A percentile compares a stretch with the other conserved stretches of the same genome.
phyloP scores from a whole-genome alignment of 1,284 basidiomycete genomes.

The Trichosporon coremiiforme region DNA sequence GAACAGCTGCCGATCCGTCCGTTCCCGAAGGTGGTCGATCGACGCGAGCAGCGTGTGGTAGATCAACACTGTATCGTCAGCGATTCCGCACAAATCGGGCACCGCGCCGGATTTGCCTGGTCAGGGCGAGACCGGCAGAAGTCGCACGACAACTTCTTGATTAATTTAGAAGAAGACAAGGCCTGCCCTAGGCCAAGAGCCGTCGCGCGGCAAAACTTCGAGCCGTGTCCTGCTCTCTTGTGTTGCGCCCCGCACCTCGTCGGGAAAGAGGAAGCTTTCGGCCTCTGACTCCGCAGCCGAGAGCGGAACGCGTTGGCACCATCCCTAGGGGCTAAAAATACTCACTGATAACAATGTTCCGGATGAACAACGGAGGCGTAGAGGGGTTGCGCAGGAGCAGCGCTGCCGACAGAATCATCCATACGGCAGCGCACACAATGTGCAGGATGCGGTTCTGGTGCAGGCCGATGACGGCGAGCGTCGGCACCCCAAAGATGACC shows the following conservation, averaged over 20 bases:
- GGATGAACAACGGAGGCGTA: constrained; percentile 57
- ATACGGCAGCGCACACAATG: constrained; percentile 61
- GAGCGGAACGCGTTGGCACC: neutral
- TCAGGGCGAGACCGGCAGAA: too few species aligned
- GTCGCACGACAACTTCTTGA: neutral
- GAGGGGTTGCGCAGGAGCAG: constrained; percentile 29
- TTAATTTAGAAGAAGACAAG: too few species aligned
- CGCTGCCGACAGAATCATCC: constrained; percentile 54
- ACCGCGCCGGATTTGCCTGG: too few species aligned
- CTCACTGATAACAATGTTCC: constrained; percentile 50
- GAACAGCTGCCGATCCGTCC: constrained; percentile 66
- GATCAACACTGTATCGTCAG: constrained; percentile 38
- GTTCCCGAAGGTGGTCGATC: constrained; percentile 52
- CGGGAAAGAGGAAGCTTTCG: neutral
- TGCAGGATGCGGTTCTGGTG: constrained; percentile 70
- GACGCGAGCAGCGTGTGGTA: constrained; percentile 54
- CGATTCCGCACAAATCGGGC: neutral
- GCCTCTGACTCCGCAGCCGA: neutral
- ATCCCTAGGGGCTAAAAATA: neutral
- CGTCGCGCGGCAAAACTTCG: neutral
- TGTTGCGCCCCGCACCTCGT: neutral
- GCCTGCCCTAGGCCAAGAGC: neutral
- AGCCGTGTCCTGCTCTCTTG: neutral
- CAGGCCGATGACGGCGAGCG: constrained; percentile 74
- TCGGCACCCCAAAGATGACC: constrained; percentile 62